phyloP scores from a whole-genome alignment of 1,284 basidiomycete species.

The Ustilago bromivora region DNA sequence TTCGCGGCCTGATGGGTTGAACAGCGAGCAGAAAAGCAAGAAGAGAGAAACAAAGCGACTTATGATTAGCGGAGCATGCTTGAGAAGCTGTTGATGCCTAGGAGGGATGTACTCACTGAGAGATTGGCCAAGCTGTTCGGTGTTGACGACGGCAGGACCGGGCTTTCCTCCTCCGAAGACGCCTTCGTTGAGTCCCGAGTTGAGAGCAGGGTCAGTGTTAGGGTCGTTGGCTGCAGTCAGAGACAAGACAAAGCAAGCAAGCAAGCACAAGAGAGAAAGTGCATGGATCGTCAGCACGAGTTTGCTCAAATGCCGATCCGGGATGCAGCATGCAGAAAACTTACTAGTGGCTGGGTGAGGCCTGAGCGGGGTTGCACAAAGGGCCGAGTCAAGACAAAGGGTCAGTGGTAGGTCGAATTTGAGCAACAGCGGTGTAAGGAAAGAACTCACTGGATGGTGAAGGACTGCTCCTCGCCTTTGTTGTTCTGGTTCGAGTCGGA shows the following conservation, averaged over 20 bases:
- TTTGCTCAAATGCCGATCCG: neutral
- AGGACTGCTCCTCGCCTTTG: conserved; percentile 55
- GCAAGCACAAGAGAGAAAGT: neutral
- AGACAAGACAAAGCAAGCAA: neutral
- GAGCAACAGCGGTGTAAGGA: neutral
- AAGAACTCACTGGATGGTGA: conserved; percentile 52
- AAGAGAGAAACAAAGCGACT: neutral
- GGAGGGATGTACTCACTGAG: conserved; percentile 30
- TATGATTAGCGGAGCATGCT: neutral
- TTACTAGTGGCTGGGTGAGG: conserved; percentile 58
- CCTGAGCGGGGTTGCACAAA: conserved; percentile 14
- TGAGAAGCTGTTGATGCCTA: neutral
- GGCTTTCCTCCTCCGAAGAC: conserved; percentile 44
- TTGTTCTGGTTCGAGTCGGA: conserved; percentile 48
- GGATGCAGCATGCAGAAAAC: conserved; percentile 16
- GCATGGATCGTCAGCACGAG: neutral
- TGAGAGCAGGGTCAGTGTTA: conserved; percentile 50
- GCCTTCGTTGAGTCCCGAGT: conserved; percentile 31
- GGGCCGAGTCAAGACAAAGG: neutral
- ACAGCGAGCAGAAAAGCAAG: neutral
- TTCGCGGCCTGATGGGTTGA: conserved; percentile 29
- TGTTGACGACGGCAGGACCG: conserved; percentile 41
- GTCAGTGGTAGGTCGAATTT: conserved; percentile 9
- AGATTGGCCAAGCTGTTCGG: conserved; percentile 45
- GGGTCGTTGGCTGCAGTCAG: conserved; percentile 50